Evolutionary conservation across 441 rosid species (phyloP), one percentile per base, ranked within the genome.

Genomic region (Gossypium gossypioides): DNA sequence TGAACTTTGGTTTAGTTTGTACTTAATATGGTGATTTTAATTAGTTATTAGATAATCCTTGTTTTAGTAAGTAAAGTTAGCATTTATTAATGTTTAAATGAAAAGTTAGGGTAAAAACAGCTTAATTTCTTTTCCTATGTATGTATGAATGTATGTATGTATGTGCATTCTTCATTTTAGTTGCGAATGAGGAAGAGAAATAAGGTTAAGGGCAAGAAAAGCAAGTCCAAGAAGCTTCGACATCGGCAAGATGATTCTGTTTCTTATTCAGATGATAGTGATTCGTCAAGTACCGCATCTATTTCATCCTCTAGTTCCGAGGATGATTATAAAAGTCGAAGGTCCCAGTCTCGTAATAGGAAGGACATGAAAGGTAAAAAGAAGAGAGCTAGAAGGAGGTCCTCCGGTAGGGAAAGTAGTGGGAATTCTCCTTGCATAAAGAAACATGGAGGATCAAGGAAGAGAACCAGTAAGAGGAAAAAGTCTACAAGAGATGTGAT

Each of bases 211-310:
- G 73, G 72, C 29, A 80, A 72, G 74, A 82, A 80, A 69, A 56
- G 13, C 55, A 88, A 81, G 78, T 75, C 79, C 3, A 88, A 82
- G 82, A 91, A 86, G 87, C 76, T 77, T 72, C 81, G 77, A 50
- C 73, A 40, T 48, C 61, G 3, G 32, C 63, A 67, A 40, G 80
- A 76, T 62, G 85, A 79, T 83, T 80, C 83, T 19, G 80, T 66
- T 62, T 76, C 82, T 59, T 79, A 74, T 75, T 79, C 91, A 19
- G 77, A 78, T 13, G 81, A 83, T 77, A 79, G 72, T 78, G 83
- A 79, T 73, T 84, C 86, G 1, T 79, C 74, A 40, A 82, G 75
- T 75, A 82, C 81, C 7, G 74, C 68, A 2, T 86, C 89, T 56
- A 42, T 77, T 78, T 82, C 86, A 3, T 83, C 80, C 65, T 78